phyloP scores from a whole-genome alignment of 768 basidiomycete species.

The Pholiota microspora region DNA sequence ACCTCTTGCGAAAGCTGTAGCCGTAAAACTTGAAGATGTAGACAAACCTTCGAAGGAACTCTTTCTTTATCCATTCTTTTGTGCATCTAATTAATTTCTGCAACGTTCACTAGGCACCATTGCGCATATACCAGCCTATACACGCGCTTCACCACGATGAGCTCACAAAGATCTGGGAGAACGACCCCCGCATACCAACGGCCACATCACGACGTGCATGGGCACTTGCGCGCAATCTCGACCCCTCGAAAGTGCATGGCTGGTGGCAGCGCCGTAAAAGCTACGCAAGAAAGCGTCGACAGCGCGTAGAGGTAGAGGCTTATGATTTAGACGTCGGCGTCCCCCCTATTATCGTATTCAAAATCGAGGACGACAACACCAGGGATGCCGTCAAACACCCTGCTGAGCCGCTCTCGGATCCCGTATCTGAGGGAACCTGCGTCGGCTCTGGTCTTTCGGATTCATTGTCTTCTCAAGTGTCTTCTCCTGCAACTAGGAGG shows the following conservation, averaged over 20 bases:
- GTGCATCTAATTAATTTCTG: neutral
- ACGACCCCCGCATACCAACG: constrained; percentile 36
- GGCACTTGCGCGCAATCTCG: constrained; percentile 36
- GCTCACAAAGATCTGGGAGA: constrained; percentile 33
- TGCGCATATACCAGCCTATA: constrained; percentile 6
- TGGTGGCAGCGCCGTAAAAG: constrained; percentile 36
- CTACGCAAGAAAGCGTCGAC: constrained; percentile 23
- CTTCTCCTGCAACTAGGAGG: neutral
- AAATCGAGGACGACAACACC: constrained; percentile 7
- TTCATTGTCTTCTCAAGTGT: neutral
- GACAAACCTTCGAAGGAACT: neutral
- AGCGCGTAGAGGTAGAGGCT: constrained; percentile 28
- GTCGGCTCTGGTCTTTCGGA: neutral
- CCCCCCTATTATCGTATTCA: constrained; percentile 25
- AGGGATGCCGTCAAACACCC: neutral
- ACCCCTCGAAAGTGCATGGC: constrained; percentile 29
- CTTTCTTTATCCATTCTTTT: neutral
- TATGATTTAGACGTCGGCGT: constrained; percentile 37
- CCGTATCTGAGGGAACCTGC: neutral
- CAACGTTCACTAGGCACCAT: neutral
- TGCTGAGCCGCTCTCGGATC: neutral
- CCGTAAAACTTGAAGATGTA: neutral
- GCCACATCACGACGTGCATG: constrained; percentile 34
- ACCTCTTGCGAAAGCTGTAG: neutral
- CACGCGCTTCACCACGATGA: constrained; percentile 30